Base-by-base conservation (phyloP, 2,329 filamentous ascomycete genomes). In the Aspergillus sergii region DNA sequence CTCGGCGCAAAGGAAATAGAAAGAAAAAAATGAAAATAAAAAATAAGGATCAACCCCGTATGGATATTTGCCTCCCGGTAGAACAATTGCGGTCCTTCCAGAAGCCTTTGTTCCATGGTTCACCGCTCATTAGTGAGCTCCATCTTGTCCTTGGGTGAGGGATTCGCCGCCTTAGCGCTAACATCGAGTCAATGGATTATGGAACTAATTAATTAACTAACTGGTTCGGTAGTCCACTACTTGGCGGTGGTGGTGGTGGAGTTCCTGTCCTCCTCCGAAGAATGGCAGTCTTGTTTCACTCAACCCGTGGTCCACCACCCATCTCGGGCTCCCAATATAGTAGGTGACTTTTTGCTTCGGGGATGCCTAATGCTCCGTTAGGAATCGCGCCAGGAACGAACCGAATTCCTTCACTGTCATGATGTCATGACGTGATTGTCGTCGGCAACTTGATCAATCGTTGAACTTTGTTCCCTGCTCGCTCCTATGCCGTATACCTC, bases 91-190 rank as follows among this genome's bases (percentile, higher is more conserved):
- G 57, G 50, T 45, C 58, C 60, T 66, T 66, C 63, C 62, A 65
- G 62, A 68, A 69, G 64, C 58, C 59, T n/a, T 56, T 43, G 21
- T 62, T 60, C 65, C 65, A 65, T 62, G 66, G 66, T 66, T 66
- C 66, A 66, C 62, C 64, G 60, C 61, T 65, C 57, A 51, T 63
- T 65, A 59, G 59, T 43, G 48, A 23, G 30, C 60, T 56, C 55
- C 39, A 58, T 45, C 32, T 28, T 26, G 48, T 45, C 23, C 36
- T 48, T 28, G 16, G 16, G 28, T 53, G 50, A 55, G n/a, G 32
- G 51, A 39, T 55, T 55, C n/a, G 16, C 32, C 21, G 32, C 30
- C 26, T 19, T 30, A 21, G 48, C 48, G 30, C 48, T 30, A 30
- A 53, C 26, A 32, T 28, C 26, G 16, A 53, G 4, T 16, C 10